phyloP scores from a whole-genome alignment of 768 basidiomycete genomes.

The Tulasnella sp. region DNA sequence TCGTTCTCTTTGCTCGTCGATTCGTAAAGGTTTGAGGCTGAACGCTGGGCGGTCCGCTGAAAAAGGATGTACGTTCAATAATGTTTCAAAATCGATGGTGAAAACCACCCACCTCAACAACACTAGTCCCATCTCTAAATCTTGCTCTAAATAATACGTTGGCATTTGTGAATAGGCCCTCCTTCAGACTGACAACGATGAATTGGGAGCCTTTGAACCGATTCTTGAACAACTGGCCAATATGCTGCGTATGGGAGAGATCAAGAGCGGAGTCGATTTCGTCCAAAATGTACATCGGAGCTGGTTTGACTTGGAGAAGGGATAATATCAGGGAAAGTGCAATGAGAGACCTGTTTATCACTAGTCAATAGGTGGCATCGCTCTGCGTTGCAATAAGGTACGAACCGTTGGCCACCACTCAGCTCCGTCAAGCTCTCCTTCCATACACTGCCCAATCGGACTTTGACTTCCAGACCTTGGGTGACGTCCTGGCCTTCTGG shows the following conservation, averaged over 20 bases:
- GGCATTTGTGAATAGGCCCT: conserved; percentile 93
- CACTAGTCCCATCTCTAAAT: conserved; percentile 86
- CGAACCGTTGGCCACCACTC: conserved; percentile 87
- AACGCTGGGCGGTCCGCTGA: conserved; percentile 16
- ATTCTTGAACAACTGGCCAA: conserved; percentile 93
- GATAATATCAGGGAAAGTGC: conserved; percentile 98
- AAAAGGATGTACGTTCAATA: not conserved
- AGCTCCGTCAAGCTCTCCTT: conserved; percentile 95
- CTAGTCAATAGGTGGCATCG: not conserved
- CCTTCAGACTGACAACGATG: conserved; percentile 94
- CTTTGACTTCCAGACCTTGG: conserved; percentile 94
- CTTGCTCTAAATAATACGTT: conserved; percentile 89
- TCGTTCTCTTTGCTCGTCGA: conserved; percentile 15
- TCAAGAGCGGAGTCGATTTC: conserved; percentile 98
- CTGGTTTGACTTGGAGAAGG: conserved; percentile 96
- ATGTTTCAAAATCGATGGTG: no score
- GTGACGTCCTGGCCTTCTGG: conserved; percentile 90
- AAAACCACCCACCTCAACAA: conserved; percentile 48
- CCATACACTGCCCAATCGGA: conserved; percentile 88
- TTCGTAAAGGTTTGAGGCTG: conserved; percentile 14
- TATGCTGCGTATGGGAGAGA: conserved; percentile 91
- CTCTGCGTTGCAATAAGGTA: not conserved
- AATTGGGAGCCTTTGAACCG: conserved; percentile 97
- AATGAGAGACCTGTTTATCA: conserved; percentile 83
- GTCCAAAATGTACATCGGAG: conserved; percentile 98